These are phyloP conservation scores for Aspergillus sclerotioniger DNA, from an alignment of 495 filamentous ascomycete genomes.

Conservation along the genomic window DNA sequence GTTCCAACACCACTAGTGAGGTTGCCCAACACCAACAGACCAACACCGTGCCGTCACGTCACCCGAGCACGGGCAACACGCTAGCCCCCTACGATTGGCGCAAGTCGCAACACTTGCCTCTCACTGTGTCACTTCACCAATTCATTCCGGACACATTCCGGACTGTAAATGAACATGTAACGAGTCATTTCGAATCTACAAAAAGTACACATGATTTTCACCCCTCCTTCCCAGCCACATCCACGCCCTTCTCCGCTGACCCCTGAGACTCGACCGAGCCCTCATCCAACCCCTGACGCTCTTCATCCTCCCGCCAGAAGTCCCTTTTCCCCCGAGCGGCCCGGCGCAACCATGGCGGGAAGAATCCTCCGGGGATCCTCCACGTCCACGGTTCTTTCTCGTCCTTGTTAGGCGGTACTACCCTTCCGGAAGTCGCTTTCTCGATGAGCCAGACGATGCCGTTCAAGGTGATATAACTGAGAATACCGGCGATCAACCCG, in stretches of 20 bases:
- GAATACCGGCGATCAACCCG: slow-evolving; percentile 75
- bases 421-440: slow-evolving; percentile 60
- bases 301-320: slow-evolving; percentile 58
- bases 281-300: not conserved
- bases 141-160: too few relatives aligned
- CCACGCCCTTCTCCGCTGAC: not conserved
- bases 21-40: not conserved
- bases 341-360: slow-evolving; percentile 67
- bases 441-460: slow-evolving; percentile 61
- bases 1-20: not conserved
- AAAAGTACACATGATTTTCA: not conserved
- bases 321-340: slow-evolving; percentile 61
- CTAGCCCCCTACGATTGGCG: not conserved
- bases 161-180: too few relatives aligned
- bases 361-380: slow-evolving; percentile 61
- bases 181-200: too few relatives aligned
- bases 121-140: not conserved
- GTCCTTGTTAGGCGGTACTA: slow-evolving; percentile 68
- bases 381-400: slow-evolving; percentile 74
- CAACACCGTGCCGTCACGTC: not conserved
- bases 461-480: slow-evolving; percentile 71
- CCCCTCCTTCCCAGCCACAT: not conserved
- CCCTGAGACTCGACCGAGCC: not conserved
- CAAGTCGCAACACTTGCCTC: not conserved
- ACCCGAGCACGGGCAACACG: not conserved